Percentiles rank a stretch among this genome's conserved stretches.
phyloP scores from a whole-genome alignment of 208 protist genomes.

The Borovskyia barvae region DNA sequence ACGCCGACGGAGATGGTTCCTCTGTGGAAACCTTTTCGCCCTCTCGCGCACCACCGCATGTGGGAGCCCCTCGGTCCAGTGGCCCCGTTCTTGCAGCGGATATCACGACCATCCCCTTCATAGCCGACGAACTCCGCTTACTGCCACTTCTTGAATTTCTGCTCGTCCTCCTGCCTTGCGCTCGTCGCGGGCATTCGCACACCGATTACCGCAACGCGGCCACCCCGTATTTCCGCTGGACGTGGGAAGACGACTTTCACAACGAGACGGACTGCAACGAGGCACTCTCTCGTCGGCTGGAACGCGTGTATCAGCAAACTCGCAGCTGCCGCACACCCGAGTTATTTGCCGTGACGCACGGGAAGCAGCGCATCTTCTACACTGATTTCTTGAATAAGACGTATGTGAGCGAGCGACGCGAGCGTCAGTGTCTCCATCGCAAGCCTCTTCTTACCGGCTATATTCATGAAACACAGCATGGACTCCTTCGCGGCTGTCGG shows the following conservation, averaged over 20 bases:
- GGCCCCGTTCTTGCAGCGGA: slow-evolving; percentile 28
- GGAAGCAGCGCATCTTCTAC: slow-evolving; percentile 29
- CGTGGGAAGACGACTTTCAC: slow-evolving; percentile 88
- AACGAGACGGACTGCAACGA: slow-evolving; percentile 67
- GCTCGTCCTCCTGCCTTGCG: slow-evolving; percentile 50
- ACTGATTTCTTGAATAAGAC: slow-evolving; percentile 24
- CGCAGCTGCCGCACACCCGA: slow-evolving; percentile 19
- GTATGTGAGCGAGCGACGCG: slow-evolving; percentile 22
- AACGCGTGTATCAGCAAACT: slow-evolving; percentile 61
- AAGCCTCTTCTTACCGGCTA: slow-evolving; percentile 20
- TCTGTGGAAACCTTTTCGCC: too few relatives aligned
- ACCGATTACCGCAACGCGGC: slow-evolving; percentile 56
- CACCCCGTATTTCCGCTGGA: slow-evolving; percentile 59
- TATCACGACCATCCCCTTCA: slow-evolving; percentile 48
- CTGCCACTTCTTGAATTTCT: slow-evolving; percentile 72
- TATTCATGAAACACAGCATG: slow-evolving; percentile 27
- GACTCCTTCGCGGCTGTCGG: slow-evolving; percentile 15
- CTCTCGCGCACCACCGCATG: too few relatives aligned
- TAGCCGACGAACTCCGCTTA: slow-evolving; percentile 56
- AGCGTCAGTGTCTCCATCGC: slow-evolving; percentile 25
- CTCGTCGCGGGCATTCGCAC: slow-evolving; percentile 25
- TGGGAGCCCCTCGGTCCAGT: not conserved
- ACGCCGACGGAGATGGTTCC: not conserved
- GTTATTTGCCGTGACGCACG: slow-evolving; percentile 16
- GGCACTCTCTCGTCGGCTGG: slow-evolving; percentile 37